Evolutionary conservation across 164 flowering plant species (phyloP), one percentile per base, ranked within the genome.

Genomic region (Litsea cubeba): DNA sequence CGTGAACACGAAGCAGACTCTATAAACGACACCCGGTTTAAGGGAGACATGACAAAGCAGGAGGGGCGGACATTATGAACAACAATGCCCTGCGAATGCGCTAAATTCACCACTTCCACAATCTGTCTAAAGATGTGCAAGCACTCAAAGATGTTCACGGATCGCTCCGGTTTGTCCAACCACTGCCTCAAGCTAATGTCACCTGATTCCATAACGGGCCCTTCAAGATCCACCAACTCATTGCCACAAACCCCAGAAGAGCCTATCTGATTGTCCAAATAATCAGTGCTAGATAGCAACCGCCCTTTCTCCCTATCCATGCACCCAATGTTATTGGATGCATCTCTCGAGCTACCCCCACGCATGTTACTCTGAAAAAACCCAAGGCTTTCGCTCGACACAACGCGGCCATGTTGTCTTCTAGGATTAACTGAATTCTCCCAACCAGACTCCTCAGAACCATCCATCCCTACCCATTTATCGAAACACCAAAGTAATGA

Each of bases 31-130:
- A 96, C 90, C 54, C 83, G 97, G 75, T 90, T 96, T 82, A 86
- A 89, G 22, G 94, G 88, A 23, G 99, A 92, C 97, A 92, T 96
- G 54, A 92, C 84, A 68, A 96, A 96, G 82, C 98, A 94, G 0
- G 99, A 96, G n/a, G 99, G 99, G 75, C 97, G 82, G 49, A 94
- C 92, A 84, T 96, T 96, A 23, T 92, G 90, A 54, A 94, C 90
- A 50, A 89, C 92, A 68, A 93, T 78, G 67, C 94, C 97, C 76
- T 89, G 94, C 5, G 95, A 88, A 81, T 96, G 99, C 15, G 97
- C 97, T n/a, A 82, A 74, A 75, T 87, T 83, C 71, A 92, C 95
- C 71, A 86, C 89, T 73, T 92, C 97, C 24, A 88, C 93, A 70
- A 92, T 88, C 87, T 96, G 99, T 74, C 85, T 83, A 76, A 96